A percentile compares a stretch with the other conserved stretches of the same genome.
phyloP scores from a whole-genome alignment of 805 yeast species.

The Hanseniaspora pseudoguilliermondii region DNA sequence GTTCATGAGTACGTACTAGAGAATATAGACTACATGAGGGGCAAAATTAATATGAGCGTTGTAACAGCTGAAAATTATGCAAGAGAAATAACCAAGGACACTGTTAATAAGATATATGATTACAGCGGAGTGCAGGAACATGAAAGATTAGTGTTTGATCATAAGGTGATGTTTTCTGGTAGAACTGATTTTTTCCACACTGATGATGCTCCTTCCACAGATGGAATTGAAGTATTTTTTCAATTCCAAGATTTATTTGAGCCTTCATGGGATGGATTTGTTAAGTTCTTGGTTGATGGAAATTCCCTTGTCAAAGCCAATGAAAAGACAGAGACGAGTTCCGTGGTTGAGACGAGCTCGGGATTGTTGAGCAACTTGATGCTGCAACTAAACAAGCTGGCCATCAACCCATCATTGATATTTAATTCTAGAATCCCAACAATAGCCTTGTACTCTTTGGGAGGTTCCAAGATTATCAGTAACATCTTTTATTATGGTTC shows the following conservation, averaged over 20 bases:
- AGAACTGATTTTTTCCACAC: neutral
- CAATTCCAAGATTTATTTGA: conserved; percentile 68
- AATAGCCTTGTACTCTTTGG: conserved; percentile 25
- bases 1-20: conserved; percentile 55
- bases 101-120: conserved; percentile 49
- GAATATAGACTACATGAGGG: conserved; percentile 57
- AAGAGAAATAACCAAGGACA: conserved; percentile 41
- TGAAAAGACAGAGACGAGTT: neutral
- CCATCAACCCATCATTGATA: conserved; percentile 23
- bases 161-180: conserved; percentile 53
- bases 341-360: neutral
- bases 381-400: conserved; percentile 17
- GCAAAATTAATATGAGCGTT: conserved; percentile 53
- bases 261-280: conserved; percentile 52
- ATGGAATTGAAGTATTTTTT: conserved; percentile 23
- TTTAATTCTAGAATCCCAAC: conserved; percentile 28
- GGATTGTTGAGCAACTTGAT: conserved; percentile 13
- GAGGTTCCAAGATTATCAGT: conserved; percentile 32
- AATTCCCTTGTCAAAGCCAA: conserved; percentile 6
- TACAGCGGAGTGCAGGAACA: conserved; percentile 58
- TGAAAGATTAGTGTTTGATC: conserved; percentile 50
- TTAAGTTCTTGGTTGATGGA: conserved; percentile 27
- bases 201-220: conserved; percentile 31
- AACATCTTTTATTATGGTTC: conserved; percentile 29
- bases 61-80: conserved; percentile 56